phyloP scores from a whole-genome alignment of 768 basidiomycete species.

The Coprinopsis sp. region DNA sequence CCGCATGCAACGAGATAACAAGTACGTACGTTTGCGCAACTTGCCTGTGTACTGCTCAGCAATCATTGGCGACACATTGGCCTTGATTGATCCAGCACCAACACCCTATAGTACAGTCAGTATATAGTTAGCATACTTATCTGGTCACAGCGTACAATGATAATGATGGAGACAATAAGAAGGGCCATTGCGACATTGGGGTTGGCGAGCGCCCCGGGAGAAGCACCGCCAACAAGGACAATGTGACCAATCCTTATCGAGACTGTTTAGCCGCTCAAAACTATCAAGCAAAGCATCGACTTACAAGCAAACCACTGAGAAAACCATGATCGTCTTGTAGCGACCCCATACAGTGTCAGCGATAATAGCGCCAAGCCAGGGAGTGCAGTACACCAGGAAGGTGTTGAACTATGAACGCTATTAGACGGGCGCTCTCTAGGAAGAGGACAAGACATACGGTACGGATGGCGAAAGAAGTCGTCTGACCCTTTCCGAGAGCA shows the following conservation, averaged over 20 bases:
- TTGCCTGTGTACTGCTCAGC: slow-evolving; percentile 54
- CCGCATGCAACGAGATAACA: neutral
- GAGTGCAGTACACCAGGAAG: slow-evolving; percentile 49
- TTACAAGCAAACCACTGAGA: slow-evolving; percentile 43
- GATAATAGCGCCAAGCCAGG: slow-evolving; percentile 48
- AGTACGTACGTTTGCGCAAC: slow-evolving; percentile 34
- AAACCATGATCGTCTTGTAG: slow-evolving; percentile 53
- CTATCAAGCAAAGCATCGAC: neutral
- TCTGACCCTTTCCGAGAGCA: slow-evolving; percentile 46
- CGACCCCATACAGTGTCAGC: slow-evolving; percentile 53
- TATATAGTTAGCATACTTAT: neutral
- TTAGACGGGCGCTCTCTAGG: slow-evolving; percentile 22
- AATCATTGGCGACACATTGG: slow-evolving; percentile 53
- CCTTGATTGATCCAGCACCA: slow-evolving; percentile 41
- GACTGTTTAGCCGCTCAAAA: too few species aligned
- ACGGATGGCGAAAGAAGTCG: slow-evolving; percentile 43
- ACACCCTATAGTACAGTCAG: slow-evolving; percentile 15
- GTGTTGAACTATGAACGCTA: slow-evolving; percentile 38
- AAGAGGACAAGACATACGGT: slow-evolving; percentile 18
- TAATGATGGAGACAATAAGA: slow-evolving; percentile 40
- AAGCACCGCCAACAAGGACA: slow-evolving; percentile 40
- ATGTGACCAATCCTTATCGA: slow-evolving; percentile 38
- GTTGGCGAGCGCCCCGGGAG: slow-evolving; percentile 36
- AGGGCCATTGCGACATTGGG: slow-evolving; percentile 38
- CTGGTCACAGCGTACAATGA: slow-evolving; percentile 28